Base-by-base conservation (phyloP, 345 rosid genomes). In the Ricinus communis region DNA sequence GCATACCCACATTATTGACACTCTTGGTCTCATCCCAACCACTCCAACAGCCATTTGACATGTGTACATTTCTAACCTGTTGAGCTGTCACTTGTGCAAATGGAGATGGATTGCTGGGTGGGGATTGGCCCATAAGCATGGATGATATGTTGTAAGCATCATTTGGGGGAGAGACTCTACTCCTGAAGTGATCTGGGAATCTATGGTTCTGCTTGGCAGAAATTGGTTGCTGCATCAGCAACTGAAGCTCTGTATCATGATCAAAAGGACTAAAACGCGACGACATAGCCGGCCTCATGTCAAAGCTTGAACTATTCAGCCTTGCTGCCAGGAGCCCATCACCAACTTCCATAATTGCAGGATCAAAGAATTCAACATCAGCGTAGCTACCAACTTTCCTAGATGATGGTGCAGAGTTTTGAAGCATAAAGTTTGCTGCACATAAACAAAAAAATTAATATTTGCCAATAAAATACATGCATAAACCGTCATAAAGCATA, bases 351-450 rank as follows among this genome's bases (percentile, higher is more conserved):
- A 80, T 36, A 51, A 82, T 80, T 52, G 88, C 83, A 74, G 88
- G 88, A 80, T 85, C 86, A 46, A 79, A 40, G 47, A 85, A 80
- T 66, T 79, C 86, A 68, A 68, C 74, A 75, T 87, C 83, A 18
- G 40, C 60, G 25, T 70, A 55, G 60, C 57, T 22, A 41, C 82
- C 77, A 70, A 64, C 11, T 47, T 54, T 76, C 58, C 82, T 74
- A 76, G 47, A 43, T 3, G 57, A 61, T 41, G 72, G 72, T 49
- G 76, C 66, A 61, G 80, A 68, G 27, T 65, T 70, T 28, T 69
- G 83, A 1, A 69, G 76, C 71, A 76, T 64, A 65, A 76, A 72
- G 71, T 57, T 82, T 46, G 61, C 91, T 81, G 83, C 30, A 81
- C 58, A 67, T n/a, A 28, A 28, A 61, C 31, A 70, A 28, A 5